Evolutionary conservation across 352 stramenopile genomes (phyloP).

Genomic region (Globisporangium spinosum): DNA sequence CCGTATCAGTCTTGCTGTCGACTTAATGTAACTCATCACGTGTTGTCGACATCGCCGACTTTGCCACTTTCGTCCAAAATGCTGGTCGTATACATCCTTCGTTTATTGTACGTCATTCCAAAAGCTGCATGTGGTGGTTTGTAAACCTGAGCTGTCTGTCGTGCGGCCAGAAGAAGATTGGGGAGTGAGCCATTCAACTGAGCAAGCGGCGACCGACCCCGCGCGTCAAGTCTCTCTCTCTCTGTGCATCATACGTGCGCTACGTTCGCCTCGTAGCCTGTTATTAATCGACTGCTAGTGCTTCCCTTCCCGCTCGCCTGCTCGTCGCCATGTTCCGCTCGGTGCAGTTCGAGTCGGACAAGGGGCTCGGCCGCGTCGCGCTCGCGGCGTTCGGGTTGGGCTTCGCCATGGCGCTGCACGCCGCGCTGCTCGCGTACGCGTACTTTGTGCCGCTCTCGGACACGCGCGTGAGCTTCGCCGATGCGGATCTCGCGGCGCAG

Average conservation of each 20-base stretch:
- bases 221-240: not conserved
- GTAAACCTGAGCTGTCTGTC: not conserved
- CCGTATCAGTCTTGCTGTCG: too few relatives aligned
- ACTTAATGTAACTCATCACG: too few relatives aligned
- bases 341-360: slow-evolving; percentile 72
- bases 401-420: slow-evolving; percentile 69
- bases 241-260: not conserved
- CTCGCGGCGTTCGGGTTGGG: slow-evolving; percentile 73
- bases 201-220: not conserved
- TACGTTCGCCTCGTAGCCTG: not conserved
- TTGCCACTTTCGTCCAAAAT: not conserved
- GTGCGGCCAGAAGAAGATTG: not conserved
- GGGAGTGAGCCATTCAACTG: not conserved
- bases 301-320: not conserved
- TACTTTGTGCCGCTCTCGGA: slow-evolving; percentile 23
- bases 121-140: not conserved
- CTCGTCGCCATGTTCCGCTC: slow-evolving; percentile 52
- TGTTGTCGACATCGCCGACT: too few relatives aligned
- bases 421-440: slow-evolving; percentile 40
- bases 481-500: not conserved
- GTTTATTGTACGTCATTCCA: not conserved
- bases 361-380: slow-evolving; percentile 69
- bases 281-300: not conserved
- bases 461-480: not conserved
- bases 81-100: not conserved